Evolutionary conservation across 257 asterid species (phyloP).

Genomic region (Solanum chmielewskii): DNA sequence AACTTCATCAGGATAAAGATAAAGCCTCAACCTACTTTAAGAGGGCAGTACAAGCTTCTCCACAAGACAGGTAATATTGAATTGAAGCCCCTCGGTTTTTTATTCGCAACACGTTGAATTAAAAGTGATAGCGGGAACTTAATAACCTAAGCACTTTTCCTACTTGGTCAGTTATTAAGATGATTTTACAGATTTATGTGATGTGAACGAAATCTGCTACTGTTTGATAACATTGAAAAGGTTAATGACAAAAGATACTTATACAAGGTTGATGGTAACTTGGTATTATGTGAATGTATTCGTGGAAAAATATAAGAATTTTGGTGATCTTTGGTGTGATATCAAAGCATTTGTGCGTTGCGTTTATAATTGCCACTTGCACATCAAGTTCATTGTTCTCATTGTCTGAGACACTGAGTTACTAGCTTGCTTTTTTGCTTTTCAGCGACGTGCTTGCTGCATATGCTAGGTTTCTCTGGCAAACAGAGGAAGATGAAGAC

Average conservation of each 20-base stretch:
- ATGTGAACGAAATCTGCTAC: not conserved
- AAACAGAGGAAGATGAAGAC: slow-evolving; percentile 30
- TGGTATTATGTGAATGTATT: not conserved
- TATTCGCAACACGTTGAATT: not conserved
- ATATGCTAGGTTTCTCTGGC: slow-evolving; percentile 87
- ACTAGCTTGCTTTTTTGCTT: not conserved
- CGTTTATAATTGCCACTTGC: not conserved
- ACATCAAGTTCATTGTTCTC: not conserved
- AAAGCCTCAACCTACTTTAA: slow-evolving; percentile 52
- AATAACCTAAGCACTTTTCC: not conserved
- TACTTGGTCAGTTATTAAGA: not conserved
- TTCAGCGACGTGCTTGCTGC: slow-evolving; percentile 72
- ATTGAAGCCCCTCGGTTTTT: not conserved
- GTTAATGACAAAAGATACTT: not conserved
- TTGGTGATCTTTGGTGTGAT: not conserved
- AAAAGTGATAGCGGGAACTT: not conserved
- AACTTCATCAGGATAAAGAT: slow-evolving; percentile 42
- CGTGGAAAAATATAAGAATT: not conserved
- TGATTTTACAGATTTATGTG: not conserved
- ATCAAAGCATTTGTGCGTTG: not conserved
- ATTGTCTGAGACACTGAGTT: not conserved
- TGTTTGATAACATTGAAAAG: not conserved
- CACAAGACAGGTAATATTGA: slow-evolving; percentile 46
- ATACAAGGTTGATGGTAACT: not conserved
- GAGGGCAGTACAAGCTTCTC: slow-evolving; percentile 56